These are phyloP conservation scores for Sicyos edulis DNA, from an alignment of 306 rosid genomes.

Conservation along the genomic window DNA sequence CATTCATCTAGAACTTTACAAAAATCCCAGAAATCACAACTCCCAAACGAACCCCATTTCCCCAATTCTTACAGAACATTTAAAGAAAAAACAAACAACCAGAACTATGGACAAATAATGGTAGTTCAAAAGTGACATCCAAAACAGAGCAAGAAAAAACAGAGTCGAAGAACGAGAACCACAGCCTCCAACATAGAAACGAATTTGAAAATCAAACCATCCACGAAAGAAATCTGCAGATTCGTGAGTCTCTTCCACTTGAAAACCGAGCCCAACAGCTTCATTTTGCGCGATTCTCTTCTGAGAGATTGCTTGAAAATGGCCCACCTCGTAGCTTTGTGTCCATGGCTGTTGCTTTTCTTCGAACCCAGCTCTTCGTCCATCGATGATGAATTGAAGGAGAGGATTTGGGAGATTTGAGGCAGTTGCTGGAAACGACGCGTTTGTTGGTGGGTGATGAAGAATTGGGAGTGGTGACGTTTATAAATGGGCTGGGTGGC, in stretches of 20 bases:
- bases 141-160: slow-evolving; percentile 54
- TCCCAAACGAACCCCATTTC: neutral
- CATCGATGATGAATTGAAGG: neutral
- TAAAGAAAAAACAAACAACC: neutral
- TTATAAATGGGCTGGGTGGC: neutral
- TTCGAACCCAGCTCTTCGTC: slow-evolving; percentile 4
- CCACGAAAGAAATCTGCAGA: slow-evolving; percentile 39
- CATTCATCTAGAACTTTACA: neutral
- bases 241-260: slow-evolving; percentile 36
- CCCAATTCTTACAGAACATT: neutral
- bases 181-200: slow-evolving; percentile 53
- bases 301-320: slow-evolving; percentile 38
- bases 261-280: slow-evolving; percentile 42
- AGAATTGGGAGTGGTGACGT: neutral
- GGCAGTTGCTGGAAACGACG: no score
- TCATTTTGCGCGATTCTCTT: slow-evolving; percentile 41
- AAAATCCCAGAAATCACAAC: neutral
- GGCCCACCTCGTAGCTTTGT: slow-evolving; percentile 31
- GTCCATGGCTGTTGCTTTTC: neutral
- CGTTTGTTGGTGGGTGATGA: neutral
- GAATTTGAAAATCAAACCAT: slow-evolving; percentile 49
- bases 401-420: neutral
- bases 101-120: neutral
- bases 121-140: slow-evolving; percentile 49
- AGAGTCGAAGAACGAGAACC: slow-evolving; percentile 30